Base-by-base conservation (phyloP, 495 filamentous ascomycete species). In the Schizothecium vesticola region DNA sequence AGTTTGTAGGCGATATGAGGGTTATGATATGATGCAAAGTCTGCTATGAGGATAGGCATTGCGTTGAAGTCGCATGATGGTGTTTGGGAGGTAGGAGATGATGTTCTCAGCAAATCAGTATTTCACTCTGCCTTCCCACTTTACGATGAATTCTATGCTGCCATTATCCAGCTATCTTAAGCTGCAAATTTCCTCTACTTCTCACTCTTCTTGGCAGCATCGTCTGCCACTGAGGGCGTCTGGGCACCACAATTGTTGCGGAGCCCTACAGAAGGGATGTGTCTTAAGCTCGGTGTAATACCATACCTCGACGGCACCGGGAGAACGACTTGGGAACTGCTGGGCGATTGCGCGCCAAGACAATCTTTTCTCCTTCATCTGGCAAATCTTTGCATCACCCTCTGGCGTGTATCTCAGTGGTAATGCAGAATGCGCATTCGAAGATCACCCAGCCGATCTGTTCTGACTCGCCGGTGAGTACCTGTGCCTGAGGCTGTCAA, bases 101-200 rank as follows among this genome's bases (percentile, higher is more conserved):
- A n/a, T n/a, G n/a, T n/a, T n/a, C n/a, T n/a, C n/a, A n/a, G n/a
- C n/a, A n/a, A n/a, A n/a, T n/a, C n/a, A n/a, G n/a, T n/a, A n/a
- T n/a, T n/a, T n/a, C n/a, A n/a, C 67, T 13, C 70, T 67, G 60
- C 67, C 64, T 62, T 69, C 67, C 70, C 70, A 67, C 66, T 51
- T 70, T 56, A 67, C 67, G 22, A 67, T 63, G 57, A 71, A 23
- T 58, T 71, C 67, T 22, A 55, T 3, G 29, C 60, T 8, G 19
- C 67, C 66, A 60, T 67, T 67, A 36, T 63, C 59, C 58, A 28
- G 62, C 36, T 1, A 63, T 55, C 58, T 66, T 23, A 28, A 3
- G 24, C 31, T 22, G 31, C 56, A 65, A 65, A 65, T 65, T 23
- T 65, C 56, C 13, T 65, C 55, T 59, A 65, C 63, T 55, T 58